phyloP scores from a whole-genome alignment of 2,329 filamentous ascomycete species.

The Penicillium sumatraense region DNA sequence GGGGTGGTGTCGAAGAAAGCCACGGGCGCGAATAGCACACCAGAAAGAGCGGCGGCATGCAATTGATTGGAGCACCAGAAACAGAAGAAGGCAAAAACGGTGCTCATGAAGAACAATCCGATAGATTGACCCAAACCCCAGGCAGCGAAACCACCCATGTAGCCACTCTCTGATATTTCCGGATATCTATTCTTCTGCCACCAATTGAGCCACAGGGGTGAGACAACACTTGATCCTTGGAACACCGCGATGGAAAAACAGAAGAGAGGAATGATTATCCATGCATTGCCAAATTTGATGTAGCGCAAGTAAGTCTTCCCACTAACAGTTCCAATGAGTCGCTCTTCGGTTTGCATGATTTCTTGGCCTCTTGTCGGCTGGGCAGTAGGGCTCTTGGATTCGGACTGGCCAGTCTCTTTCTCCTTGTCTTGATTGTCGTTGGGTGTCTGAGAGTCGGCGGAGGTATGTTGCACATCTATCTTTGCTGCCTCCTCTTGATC shows the following conservation, averaged over 20 bases:
- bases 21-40: slow-evolving; percentile 71
- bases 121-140: not conserved
- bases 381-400: not conserved
- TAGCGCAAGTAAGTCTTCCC: not conserved
- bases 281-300: not conserved
- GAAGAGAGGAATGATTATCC: not conserved
- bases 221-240: not conserved
- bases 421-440: not conserved
- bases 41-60: not conserved
- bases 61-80: not conserved
- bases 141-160: not conserved
- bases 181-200: not conserved
- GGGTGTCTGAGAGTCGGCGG: no score
- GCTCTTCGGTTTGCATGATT: not conserved
- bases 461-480: no score
- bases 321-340: not conserved
- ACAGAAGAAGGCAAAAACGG: not conserved
- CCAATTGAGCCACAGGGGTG: not conserved
- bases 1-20: slow-evolving; percentile 80
- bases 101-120: not conserved
- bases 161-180: not conserved
- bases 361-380: not conserved
- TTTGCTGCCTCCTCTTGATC: not conserved
- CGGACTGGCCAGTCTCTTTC: not conserved
- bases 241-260: not conserved